Percentiles rank a stretch among this genome's conserved stretches.
These are phyloP conservation scores for Trichophyton verrucosum DNA, from an alignment of 2,329 filamentous ascomycete species.

Conservation along the genomic window DNA sequence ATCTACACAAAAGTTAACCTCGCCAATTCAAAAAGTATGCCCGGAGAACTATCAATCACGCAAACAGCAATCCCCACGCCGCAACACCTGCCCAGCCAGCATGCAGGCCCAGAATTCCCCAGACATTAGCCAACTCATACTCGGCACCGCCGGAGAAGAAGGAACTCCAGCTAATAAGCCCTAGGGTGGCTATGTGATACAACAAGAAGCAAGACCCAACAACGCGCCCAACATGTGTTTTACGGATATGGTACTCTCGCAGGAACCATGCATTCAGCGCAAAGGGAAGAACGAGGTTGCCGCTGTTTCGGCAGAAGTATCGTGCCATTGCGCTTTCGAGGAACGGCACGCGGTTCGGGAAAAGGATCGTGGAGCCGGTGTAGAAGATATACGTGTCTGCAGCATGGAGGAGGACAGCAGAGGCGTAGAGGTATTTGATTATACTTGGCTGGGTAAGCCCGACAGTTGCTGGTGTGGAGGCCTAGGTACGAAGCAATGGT, in stretches of 20 bases:
- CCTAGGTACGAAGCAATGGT: background rate
- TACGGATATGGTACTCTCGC: slow-evolving; percentile 12
- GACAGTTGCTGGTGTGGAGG: background rate
- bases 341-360: slow-evolving; percentile 10
- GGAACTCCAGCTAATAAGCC: slow-evolving; percentile 11
- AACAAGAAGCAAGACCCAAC: slow-evolving; percentile 9
- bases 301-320: slow-evolving; percentile 10
- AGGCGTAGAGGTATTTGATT: slow-evolving; percentile 12
- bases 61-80: slow-evolving; percentile 6
- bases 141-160: slow-evolving; percentile 7
- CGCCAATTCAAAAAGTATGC: no score
- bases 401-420: slow-evolving; percentile 7
- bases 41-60: background rate
- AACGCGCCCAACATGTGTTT: slow-evolving; percentile 10
- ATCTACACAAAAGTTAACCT: background rate
- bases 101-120: slow-evolving; percentile 10
- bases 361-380: slow-evolving; percentile 11
- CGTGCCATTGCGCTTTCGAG: slow-evolving; percentile 9
- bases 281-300: slow-evolving; percentile 7
- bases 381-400: slow-evolving; percentile 11
- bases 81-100: slow-evolving; percentile 7
- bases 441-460: slow-evolving; percentile 8
- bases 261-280: slow-evolving; percentile 8
- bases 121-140: slow-evolving; percentile 12
- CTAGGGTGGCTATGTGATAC: slow-evolving; percentile 9